Percentiles rank a stretch among this genome's conserved stretches.
phyloP scores from a whole-genome alignment of 2,329 filamentous ascomycete genomes.

The Fusarium decemcellulare region DNA sequence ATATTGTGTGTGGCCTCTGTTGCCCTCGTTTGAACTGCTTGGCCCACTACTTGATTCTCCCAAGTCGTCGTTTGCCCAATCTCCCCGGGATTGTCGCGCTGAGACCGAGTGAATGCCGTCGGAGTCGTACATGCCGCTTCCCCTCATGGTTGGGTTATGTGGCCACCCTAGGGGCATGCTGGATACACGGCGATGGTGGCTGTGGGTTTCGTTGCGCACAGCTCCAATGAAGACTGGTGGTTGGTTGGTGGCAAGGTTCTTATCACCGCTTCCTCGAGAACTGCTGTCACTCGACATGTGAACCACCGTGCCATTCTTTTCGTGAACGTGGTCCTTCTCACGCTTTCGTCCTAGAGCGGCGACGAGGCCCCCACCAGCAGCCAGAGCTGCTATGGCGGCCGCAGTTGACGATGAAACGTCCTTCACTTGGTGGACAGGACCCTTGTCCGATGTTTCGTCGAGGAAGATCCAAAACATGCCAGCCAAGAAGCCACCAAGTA shows the following conservation, averaged over 20 bases:
- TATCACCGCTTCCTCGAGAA: slow-evolving; percentile 39
- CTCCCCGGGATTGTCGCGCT: slow-evolving; percentile 30
- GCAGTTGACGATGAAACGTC: slow-evolving; percentile 42
- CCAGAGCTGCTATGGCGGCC: slow-evolving; percentile 39
- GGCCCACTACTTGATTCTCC: slow-evolving; percentile 25
- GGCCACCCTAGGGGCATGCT: slow-evolving; percentile 58
- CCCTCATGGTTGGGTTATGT: slow-evolving; percentile 49
- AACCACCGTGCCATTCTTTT: slow-evolving; percentile 39
- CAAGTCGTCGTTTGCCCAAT: slow-evolving; percentile 19
- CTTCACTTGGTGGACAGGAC: slow-evolving; percentile 50
- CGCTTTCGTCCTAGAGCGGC: slow-evolving; percentile 34
- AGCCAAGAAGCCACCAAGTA: slow-evolving; percentile 68
- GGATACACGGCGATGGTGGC: slow-evolving; percentile 47
- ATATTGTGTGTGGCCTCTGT: slow-evolving; percentile 8
- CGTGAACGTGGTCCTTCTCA: slow-evolving; percentile 28
- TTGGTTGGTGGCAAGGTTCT: slow-evolving; percentile 21
- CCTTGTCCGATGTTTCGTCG: slow-evolving; percentile 61
- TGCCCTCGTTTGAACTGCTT: slow-evolving; percentile 18
- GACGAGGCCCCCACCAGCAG: slow-evolving; percentile 41
- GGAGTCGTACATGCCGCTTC: slow-evolving; percentile 36
- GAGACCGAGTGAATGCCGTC: slow-evolving; percentile 34
- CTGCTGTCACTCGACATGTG: slow-evolving; percentile 36
- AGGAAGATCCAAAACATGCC: slow-evolving; percentile 65
- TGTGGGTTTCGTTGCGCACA: slow-evolving; percentile 35
- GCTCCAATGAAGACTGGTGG: slow-evolving; percentile 36